phyloP scores from a whole-genome alignment of 192 early-diverging fungal species.

The Gryganskiella cystojenkinii region DNA sequence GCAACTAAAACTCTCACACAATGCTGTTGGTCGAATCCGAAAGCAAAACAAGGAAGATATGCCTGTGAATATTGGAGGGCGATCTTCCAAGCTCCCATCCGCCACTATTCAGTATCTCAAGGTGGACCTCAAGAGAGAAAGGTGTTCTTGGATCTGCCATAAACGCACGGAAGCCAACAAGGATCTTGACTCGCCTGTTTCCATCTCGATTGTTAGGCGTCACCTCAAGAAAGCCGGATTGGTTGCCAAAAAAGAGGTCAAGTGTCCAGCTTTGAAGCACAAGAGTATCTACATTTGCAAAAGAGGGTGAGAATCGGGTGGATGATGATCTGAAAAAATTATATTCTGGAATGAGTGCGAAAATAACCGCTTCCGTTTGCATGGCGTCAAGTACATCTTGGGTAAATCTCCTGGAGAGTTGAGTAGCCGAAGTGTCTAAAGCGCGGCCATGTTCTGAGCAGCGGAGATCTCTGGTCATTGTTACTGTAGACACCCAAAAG shows the following conservation, averaged over 20 bases:
- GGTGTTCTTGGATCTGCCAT: neutral
- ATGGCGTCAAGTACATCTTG: conserved; percentile 19
- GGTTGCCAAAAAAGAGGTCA: conserved; percentile 12
- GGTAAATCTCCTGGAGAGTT: conserved; percentile 1
- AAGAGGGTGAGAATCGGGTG: conserved; percentile 33
- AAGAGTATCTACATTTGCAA: neutral
- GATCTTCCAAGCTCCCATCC: neutral
- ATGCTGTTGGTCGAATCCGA: neutral
- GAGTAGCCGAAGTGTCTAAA: neutral
- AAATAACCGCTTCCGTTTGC: conserved; percentile 27
- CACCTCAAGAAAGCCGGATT: conserved; percentile 23
- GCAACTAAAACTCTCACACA: neutral
- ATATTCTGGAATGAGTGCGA: conserved; percentile 21
- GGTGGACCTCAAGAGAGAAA: conserved; percentile 2
- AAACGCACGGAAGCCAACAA: conserved; percentile 2
- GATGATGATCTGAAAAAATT: conserved; percentile 9
- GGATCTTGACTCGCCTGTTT: neutral
- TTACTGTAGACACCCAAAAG: no score
- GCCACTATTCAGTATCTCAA: conserved; percentile 11
- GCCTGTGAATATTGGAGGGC: neutral
- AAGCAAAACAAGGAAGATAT: neutral
- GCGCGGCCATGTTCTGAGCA: conserved; percentile 32
- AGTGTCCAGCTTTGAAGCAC: conserved; percentile 2
- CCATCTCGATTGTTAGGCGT: neutral
- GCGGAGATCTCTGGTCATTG: conserved; percentile 16